Conservation (phyloP, 208 protist genomes). For the Leishmania martiniquensis region DNA sequence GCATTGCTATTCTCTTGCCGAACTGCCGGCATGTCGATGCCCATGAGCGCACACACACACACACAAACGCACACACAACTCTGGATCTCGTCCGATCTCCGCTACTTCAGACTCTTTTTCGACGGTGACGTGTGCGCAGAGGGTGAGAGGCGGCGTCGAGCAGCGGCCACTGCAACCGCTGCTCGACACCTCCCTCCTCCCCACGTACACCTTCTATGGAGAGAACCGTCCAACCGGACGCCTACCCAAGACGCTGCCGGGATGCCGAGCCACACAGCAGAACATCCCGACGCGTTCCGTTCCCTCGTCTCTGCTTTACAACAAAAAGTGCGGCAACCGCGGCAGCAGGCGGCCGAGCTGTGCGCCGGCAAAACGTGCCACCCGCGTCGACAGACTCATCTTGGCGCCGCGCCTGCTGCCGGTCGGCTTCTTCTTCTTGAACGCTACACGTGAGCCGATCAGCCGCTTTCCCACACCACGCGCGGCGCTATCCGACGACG, state of each 20-base stretch:
- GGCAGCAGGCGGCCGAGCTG: conserved; percentile 56
- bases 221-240: neutral
- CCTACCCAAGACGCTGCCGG: neutral
- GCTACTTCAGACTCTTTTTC: neutral
- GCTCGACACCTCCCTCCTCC: neutral
- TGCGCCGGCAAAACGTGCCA: conserved; percentile 48
- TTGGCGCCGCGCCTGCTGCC: conserved; percentile 25
- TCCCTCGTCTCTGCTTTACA: conserved; percentile 20
- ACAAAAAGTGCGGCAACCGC: conserved; percentile 57
- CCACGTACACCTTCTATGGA: neutral
- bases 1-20: neutral
- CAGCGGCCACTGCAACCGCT: neutral
- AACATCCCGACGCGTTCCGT: neutral
- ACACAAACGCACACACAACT: neutral
- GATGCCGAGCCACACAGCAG: neutral
- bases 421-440: conserved; percentile 30
- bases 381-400: conserved; percentile 36
- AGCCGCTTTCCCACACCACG: conserved; percentile 46
- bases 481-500: conserved; percentile 14
- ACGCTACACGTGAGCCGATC: conserved; percentile 18
- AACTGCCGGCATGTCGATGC: neutral
- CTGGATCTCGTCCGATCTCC: neutral
- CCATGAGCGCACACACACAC: neutral
- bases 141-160: neutral
- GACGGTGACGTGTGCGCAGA: neutral